These are phyloP conservation scores for Dalbergia oliveri DNA, from an alignment of 306 rosid species.

Conservation along the genomic window DNA sequence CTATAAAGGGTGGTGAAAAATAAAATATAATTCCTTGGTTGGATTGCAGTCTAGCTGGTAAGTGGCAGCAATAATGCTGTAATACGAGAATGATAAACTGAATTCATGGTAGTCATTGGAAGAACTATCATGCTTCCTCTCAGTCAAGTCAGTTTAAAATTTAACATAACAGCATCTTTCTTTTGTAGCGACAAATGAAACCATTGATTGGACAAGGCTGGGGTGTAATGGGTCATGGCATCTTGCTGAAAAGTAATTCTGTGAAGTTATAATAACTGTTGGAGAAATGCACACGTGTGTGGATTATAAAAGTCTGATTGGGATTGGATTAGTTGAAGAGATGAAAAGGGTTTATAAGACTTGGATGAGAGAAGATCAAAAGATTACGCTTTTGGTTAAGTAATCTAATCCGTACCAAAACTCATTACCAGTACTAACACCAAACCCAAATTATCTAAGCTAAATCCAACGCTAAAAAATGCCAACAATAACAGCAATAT, in stretches of 20 bases:
- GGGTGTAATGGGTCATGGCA: background rate
- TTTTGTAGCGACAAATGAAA: background rate
- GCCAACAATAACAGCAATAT: background rate
- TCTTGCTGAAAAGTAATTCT: background rate
- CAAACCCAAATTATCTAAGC: too few relatives aligned
- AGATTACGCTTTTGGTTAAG: too few relatives aligned
- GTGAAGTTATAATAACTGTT: background rate
- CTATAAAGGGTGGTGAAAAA: constrained; percentile 45
- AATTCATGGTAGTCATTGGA: constrained; percentile 4
- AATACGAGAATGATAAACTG: constrained; percentile 1
- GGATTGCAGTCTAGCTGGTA: constrained; percentile 32
- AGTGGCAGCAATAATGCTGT: background rate
- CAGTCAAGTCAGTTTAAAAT: background rate
- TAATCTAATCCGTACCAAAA: too few relatives aligned
- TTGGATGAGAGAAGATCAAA: too few relatives aligned
- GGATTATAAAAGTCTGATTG: too few relatives aligned
- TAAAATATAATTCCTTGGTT: constrained; percentile 41
- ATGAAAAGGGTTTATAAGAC: too few relatives aligned
- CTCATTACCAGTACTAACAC: too few relatives aligned
- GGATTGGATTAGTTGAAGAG: too few relatives aligned
- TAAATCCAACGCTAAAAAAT: too few relatives aligned
- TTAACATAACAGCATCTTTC: background rate
- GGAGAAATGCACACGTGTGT: too few relatives aligned
- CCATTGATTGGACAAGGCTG: background rate
- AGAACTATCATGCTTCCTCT: constrained; percentile 22